Conservation (phyloP, 2,329 filamentous ascomycete genomes). For the Paecilomyces sp. region DNA sequence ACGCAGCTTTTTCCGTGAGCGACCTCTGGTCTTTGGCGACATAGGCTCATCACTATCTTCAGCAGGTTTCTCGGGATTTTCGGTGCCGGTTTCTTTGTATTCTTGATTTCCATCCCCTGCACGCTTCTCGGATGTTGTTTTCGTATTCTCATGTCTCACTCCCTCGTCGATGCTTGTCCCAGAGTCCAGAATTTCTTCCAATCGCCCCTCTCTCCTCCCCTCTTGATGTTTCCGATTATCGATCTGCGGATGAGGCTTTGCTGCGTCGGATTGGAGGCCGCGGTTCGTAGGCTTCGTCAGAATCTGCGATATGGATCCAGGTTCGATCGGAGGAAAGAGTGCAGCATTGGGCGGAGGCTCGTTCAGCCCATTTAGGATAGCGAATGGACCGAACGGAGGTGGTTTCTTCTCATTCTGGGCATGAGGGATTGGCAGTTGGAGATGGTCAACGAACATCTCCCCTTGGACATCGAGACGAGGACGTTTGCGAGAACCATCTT, state of each 20-base stretch:
- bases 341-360: conserved; percentile 57
- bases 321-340: conserved; percentile 54
- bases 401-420: conserved; percentile 38
- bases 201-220: conserved; percentile 26
- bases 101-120: neutral
- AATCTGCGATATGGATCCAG: conserved; percentile 35
- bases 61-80: conserved; percentile 1
- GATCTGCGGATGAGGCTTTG: conserved; percentile 8
- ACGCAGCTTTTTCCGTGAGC: conserved; percentile 43
- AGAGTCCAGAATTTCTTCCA: conserved; percentile 27
- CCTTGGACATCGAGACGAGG: conserved; percentile 34
- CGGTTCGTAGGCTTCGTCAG: conserved; percentile 26
- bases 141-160: conserved; percentile 9
- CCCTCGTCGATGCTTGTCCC: conserved; percentile 14
- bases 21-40: conserved; percentile 26
- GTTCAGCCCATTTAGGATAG: conserved; percentile 53
- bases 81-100: conserved; percentile 5
- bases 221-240: conserved; percentile 14
- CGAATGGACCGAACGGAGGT: conserved; percentile 38
- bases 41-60: conserved; percentile 15
- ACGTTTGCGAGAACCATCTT: conserved; percentile 34
- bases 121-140: conserved; percentile 3
- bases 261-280: conserved; percentile 16
- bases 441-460: conserved; percentile 36
- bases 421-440: conserved; percentile 42